Evolutionary conservation across 306 rosid species (phyloP).

Genomic region (Vachellia pachyceras): DNA sequence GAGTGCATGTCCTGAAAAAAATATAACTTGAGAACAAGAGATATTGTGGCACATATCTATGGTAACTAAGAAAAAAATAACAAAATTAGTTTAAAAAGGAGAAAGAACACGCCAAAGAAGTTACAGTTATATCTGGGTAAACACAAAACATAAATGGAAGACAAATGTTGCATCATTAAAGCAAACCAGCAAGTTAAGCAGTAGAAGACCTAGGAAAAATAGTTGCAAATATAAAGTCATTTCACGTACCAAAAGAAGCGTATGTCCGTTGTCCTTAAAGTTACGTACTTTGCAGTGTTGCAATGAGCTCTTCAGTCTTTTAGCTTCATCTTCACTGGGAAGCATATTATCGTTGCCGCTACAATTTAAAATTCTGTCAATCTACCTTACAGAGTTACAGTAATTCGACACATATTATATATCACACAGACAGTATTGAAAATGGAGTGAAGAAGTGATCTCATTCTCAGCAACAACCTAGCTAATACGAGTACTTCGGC

Average conservation of each 20-base stretch:
- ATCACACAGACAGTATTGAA: slow-evolving; percentile 5
- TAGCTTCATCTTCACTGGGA: slow-evolving; percentile 85
- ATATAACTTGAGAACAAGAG: not conserved
- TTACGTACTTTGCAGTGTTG: slow-evolving; percentile 66
- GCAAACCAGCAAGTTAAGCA: slow-evolving; percentile 5
- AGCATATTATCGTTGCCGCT: slow-evolving; percentile 93
- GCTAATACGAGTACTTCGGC: slow-evolving; percentile 96
- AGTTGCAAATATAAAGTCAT: slow-evolving; percentile 21
- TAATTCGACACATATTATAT: slow-evolving; percentile 29
- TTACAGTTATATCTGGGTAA: not conserved
- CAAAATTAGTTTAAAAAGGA: not conserved
- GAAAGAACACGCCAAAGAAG: not conserved
- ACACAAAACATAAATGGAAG: not conserved
- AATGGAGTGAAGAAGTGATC: slow-evolving; percentile 21
- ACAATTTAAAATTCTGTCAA: slow-evolving; percentile 46
- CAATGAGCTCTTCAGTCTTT: slow-evolving; percentile 58
- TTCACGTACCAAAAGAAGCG: slow-evolving; percentile 84
- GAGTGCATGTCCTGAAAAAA: not conserved
- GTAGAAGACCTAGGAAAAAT: not conserved
- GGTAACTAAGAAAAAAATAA: not conserved
- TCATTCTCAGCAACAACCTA: slow-evolving; percentile 56
- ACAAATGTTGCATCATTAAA: not conserved
- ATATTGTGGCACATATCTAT: not conserved
- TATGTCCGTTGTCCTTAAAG: slow-evolving; percentile 87
- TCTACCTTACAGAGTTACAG: slow-evolving; percentile 37